Evolutionary conservation across 805 yeast species (phyloP), one percentile per base, ranked within the genome.

Genomic region (Myxozyma monticola): DNA sequence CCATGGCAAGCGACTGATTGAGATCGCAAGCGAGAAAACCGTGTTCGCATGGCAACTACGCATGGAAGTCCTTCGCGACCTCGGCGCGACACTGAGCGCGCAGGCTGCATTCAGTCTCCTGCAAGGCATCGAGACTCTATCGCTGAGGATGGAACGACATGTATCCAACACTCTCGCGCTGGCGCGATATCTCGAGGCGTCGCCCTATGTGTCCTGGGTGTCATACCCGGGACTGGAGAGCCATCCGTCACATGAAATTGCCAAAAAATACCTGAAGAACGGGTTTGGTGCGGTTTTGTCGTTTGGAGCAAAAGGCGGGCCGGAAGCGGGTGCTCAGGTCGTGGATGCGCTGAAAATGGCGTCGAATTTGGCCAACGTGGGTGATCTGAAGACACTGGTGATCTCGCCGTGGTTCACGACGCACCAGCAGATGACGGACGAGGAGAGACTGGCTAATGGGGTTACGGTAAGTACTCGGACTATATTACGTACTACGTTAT

Each of bases 401-500:
- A 91, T 91, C 69, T 90, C 96, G 47, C 99, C 99, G 59, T 90
- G 84, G 77, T 88, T 79, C 71, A 93, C 98, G 35, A 91, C 98
- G 22, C 99, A 91, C 71, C 90, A 88, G 68, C 98, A 93, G 74
- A 78, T 91, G 65, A 70, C 74, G 36, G 88, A 86, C 39, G 85
- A 82, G 59, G 97, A 88, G 74, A 88, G 87, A 72, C 49, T 71
- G 36, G 81, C 84, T 12, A 76, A 95, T 42, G 97, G 97, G 71
- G 97, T 91, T 50, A 79, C 93, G 5, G 52, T 49, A 33, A 15
- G 50, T 41, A 17, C 14, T 15, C 24, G 4, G 9, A 15, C 12
- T 4, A 15, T 7, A 20, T 14, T 18, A 9, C 24, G 33, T 25
- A 44, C 34, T n/a, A 18, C 15, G 25, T 10, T 45, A 21, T 12